Percentiles rank a stretch among this genome's conserved stretches.
These are phyloP conservation scores for Rhizopogon vesiculosus DNA, from an alignment of 768 basidiomycete species.

Conservation along the genomic window DNA sequence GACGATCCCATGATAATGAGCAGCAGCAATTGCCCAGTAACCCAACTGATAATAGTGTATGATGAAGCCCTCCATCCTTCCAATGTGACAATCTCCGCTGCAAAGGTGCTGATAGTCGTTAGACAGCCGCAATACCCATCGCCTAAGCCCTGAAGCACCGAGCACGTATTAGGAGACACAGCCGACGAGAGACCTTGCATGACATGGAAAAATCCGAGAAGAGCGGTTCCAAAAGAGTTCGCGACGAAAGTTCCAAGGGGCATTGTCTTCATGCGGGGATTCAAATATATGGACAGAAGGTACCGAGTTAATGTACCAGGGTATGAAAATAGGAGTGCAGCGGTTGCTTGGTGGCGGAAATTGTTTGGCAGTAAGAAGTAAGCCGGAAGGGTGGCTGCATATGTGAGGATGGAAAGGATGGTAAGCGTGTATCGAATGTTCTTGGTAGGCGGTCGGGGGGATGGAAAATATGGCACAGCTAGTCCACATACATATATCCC, in stretches of 20 bases:
- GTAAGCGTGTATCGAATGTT: conserved; percentile 47
- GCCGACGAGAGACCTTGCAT: conserved; percentile 48
- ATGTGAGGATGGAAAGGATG: conserved; percentile 55
- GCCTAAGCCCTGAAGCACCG: conserved; percentile 71
- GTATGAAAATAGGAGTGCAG: conserved; percentile 85
- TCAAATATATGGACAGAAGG: conserved; percentile 66
- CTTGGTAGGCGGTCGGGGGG: conserved; percentile 36
- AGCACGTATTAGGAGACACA: conserved; percentile 52
- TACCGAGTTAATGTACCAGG: conserved; percentile 88
- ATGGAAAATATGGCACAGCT: conserved; percentile 36
- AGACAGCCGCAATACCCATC: conserved; percentile 97
- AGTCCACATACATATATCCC: conserved; percentile 59
- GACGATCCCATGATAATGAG: conserved; percentile 71
- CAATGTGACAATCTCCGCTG: conserved; percentile 67
- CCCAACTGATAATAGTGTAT: conserved; percentile 70
- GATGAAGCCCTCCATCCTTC: conserved; percentile 51
- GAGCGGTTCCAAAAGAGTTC: conserved; percentile 75
- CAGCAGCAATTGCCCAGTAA: conserved; percentile 62
- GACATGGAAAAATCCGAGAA: conserved; percentile 71
- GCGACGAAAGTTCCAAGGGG: conserved; percentile 78
- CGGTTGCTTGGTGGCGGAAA: conserved; percentile 77
- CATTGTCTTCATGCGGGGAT: conserved; percentile 54
- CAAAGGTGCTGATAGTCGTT: conserved; percentile 92
- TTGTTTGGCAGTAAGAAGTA: conserved; percentile 68
- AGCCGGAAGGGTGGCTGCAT: conserved; percentile 70